Conservation (phyloP, 305 asterid genomes). For the Striga hermonthica region DNA sequence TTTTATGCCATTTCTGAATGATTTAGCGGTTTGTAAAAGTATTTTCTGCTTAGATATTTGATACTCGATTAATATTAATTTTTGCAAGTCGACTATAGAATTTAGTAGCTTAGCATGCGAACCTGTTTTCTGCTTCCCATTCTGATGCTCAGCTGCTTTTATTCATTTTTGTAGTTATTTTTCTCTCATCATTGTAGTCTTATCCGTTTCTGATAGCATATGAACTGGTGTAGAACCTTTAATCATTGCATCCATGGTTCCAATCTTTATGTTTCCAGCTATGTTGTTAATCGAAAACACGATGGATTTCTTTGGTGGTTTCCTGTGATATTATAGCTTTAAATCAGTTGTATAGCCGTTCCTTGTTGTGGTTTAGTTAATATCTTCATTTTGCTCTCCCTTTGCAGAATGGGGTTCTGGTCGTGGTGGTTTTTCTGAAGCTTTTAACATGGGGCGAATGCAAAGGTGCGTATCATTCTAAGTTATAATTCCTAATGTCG, state of each 20-base stretch:
- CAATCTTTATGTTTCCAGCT: constrained; percentile 13
- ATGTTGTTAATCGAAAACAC: neutral
- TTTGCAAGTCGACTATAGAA: neutral
- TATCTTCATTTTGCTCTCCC: constrained; percentile 9
- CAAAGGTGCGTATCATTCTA: constrained; percentile 52
- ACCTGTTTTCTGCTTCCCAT: neutral
- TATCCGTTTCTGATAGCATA: neutral
- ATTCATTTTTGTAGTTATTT: no score
- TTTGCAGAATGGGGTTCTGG: constrained; percentile 86
- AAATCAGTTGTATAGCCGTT: constrained; percentile 3
- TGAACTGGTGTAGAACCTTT: neutral
- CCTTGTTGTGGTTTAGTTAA: constrained; percentile 4
- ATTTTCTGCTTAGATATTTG: neutral
- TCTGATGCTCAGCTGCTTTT: neutral
- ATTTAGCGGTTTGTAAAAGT: neutral
- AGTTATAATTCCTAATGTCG: constrained; percentile 13
- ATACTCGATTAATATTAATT: neutral
- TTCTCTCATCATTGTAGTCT: no score
- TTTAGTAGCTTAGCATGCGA: neutral
- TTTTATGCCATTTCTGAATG: constrained; percentile 14
- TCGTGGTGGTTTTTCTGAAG: constrained; percentile 65
- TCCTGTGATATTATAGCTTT: constrained; percentile 8
- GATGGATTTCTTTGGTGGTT: constrained; percentile 2
- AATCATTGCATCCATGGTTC: constrained; percentile 4
- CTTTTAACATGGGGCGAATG: constrained; percentile 50